A percentile compares a stretch with the other conserved stretches of the same genome.
These are phyloP conservation scores for Lepidium campestre DNA, from an alignment of 441 rosid genomes.

Conservation along the genomic window DNA sequence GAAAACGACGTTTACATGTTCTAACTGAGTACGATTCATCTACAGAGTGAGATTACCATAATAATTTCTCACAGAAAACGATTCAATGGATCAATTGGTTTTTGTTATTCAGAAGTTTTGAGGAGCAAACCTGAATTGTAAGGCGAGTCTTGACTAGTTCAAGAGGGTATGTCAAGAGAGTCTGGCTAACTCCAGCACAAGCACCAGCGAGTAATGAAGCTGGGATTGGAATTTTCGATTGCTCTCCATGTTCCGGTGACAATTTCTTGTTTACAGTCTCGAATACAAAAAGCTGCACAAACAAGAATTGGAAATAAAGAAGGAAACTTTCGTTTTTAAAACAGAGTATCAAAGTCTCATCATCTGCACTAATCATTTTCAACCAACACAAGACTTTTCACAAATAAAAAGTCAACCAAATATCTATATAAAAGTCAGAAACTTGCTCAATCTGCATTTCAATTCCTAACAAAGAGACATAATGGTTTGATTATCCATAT, in stretches of 20 bases:
- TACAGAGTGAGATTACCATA: background rate
- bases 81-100: background rate
- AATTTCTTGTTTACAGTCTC: constrained; percentile 80
- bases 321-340: background rate
- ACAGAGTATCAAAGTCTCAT: background rate
- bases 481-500: background rate
- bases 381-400: constrained; percentile 10
- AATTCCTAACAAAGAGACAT: background rate
- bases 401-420: constrained; percentile 4
- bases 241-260: constrained; percentile 68
- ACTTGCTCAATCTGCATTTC: background rate
- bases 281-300: constrained; percentile 56
- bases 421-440: background rate
- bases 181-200: constrained; percentile 97
- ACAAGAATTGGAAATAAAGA: background rate
- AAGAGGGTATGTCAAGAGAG: constrained; percentile 88
- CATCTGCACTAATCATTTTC: background rate
- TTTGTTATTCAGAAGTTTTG: background rate
- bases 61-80: background rate
- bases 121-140: constrained; percentile 68
- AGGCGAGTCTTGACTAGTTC: constrained; percentile 90
- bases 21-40: no score
- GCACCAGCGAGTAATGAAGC: constrained; percentile 93
- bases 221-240: constrained; percentile 64
- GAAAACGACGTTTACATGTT: background rate